Conservation (phyloP, 768 basidiomycete genomes). For the Leccinum longicurvipes region DNA sequence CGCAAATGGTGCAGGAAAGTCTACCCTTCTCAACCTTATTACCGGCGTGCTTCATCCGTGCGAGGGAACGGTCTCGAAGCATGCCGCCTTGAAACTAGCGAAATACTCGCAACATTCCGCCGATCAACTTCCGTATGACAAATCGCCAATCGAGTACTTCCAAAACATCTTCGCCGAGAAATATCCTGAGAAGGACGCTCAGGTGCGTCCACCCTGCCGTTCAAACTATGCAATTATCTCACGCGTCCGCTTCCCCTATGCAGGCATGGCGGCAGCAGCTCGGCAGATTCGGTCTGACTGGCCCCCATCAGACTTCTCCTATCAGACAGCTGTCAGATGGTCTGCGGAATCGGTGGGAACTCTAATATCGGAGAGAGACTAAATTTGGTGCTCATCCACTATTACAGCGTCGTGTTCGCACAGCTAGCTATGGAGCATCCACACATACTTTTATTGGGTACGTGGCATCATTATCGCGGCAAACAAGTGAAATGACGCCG, state of each 20-base stretch:
- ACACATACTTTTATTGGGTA: conserved; percentile 84
- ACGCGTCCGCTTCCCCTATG: conserved; percentile 3
- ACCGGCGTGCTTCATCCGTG: conserved; percentile 75
- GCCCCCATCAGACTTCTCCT: conserved; percentile 88
- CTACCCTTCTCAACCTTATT: conserved; percentile 87
- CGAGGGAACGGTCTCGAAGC: conserved; percentile 87
- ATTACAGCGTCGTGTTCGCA: conserved; percentile 83
- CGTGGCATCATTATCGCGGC: conserved; percentile 24
- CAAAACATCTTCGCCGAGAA: conserved; percentile 73
- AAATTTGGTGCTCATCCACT: conserved; percentile 13
- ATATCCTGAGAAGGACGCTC: conserved; percentile 91
- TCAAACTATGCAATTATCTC: conserved; percentile 8
- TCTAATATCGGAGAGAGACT: conserved; percentile 4
- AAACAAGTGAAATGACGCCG: conserved; percentile 1
- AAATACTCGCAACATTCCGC: conserved; percentile 99
- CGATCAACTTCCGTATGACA: conserved; percentile 95
- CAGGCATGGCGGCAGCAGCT: conserved; percentile 94
- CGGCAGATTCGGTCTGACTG: conserved; percentile 93
- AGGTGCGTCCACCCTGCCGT: conserved; percentile 35
- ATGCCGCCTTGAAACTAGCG: conserved; percentile 86
- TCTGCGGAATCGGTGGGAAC: conserved; percentile 80
- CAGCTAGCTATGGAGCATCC: conserved; percentile 98
- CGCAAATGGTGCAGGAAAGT: conserved; percentile 94
- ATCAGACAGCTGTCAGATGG: conserved; percentile 96
- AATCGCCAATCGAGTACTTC: conserved; percentile 91